Evolutionary conservation across 768 basidiomycete species (phyloP), one percentile per base, ranked within the genome.

Genomic region (Postia placenta): DNA sequence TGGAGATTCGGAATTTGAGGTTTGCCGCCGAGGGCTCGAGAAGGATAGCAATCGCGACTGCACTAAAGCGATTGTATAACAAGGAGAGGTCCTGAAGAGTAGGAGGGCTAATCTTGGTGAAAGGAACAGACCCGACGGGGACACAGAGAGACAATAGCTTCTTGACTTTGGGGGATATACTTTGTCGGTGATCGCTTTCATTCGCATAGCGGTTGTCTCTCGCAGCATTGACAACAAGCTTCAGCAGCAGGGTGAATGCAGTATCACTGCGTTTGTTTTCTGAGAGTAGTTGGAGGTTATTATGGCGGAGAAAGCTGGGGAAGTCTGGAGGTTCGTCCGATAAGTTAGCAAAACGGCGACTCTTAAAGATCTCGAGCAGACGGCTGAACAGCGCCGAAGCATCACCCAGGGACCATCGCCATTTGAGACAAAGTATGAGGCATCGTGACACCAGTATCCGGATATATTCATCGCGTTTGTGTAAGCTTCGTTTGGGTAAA

Each of bases 21-120:
- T 75, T 74, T 2, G 69, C 56, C 1, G 69, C 60, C 0, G 71
- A 65, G 0, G 82, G 79, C 40, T 85, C 80, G 39, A 96, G 75
- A 56, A 83, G 76, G 37, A 87, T 73, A 3, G 81, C 82, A 23
- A 89, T 71, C 4, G 85, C 79, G 54, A 87, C 71, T 11, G 87
- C 83, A 42, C 78, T 80, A 57, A 89, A 81, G 7, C 92, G 81
- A 64, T 96, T 96, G 65, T 85, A 80, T 27, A 95, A 71, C 75
- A 82, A 82, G 0, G 89, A 85, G 2, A 87, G 70, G 30, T 87
- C 79, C 27, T 74, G 69, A 2, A 62, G 52, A 0, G 72, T 67
- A 0, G 83, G 81, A 4, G 77, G 78, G 2, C 61, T 67, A 1
- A 64, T 63, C 36, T 79, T 76, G 2, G 75, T 76, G 67, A 86